phyloP scores from a whole-genome alignment of 2,329 filamentous ascomycete species.

The Rugonectria rugulosa region DNA sequence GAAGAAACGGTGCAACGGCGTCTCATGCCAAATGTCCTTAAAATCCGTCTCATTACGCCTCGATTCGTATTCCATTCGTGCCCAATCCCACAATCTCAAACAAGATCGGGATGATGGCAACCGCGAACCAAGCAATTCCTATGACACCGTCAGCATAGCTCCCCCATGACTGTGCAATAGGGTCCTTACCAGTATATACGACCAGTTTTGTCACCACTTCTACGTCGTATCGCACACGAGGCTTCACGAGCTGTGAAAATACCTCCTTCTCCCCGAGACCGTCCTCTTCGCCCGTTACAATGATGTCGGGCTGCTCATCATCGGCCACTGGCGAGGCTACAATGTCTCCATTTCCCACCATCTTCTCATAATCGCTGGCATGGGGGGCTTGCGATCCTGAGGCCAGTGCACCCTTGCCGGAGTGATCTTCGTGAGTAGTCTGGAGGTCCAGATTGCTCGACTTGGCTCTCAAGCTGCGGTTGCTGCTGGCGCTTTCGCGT shows the following conservation, averaged over 20 bases:
- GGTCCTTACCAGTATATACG: constrained; percentile 81
- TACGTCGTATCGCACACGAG: constrained; percentile 95
- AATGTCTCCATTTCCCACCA: constrained; percentile 74
- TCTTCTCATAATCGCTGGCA: constrained; percentile 72
- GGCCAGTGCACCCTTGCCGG: constrained; percentile 48
- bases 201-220: constrained; percentile 97
- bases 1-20: constrained; percentile 1
- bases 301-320: constrained; percentile 44
- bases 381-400: constrained; percentile 56
- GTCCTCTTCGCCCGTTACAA: constrained; percentile 50
- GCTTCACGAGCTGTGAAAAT: constrained; percentile 83
- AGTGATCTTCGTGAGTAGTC: constrained; percentile 48
- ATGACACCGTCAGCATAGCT: constrained; percentile 19
- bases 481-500: constrained; percentile 62
- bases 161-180: not conserved
- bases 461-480: constrained; percentile 56
- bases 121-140: constrained; percentile 86
- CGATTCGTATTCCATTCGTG: constrained; percentile 49
- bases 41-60: constrained; percentile 29
- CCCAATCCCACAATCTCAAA: constrained; percentile 69
- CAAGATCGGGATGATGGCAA: constrained; percentile 75
- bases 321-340: constrained; percentile 43
- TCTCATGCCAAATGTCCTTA: constrained; percentile 23
- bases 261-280: constrained; percentile 76
- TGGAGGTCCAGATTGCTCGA: constrained; percentile 52